Evolutionary conservation across 2,329 filamentous ascomycete species (phyloP).

Genomic region (Juglanconis juglandina): DNA sequence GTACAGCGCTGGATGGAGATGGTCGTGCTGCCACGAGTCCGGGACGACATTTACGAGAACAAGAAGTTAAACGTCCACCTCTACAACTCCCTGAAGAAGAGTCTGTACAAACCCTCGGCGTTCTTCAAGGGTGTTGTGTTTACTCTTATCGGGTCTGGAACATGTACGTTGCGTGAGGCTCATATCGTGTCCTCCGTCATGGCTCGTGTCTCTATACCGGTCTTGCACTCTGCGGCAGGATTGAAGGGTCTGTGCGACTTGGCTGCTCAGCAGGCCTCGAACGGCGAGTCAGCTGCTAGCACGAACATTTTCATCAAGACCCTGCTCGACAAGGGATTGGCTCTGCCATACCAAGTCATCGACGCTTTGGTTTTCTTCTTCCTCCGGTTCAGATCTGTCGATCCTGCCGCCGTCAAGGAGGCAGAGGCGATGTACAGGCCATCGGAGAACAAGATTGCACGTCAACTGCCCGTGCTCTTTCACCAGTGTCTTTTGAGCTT

Average conservation of each 20-base stretch:
- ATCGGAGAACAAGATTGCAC: constrained; percentile 35
- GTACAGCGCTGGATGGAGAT: constrained; percentile 84
- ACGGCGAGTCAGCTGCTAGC: constrained; percentile 81
- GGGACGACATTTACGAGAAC: constrained; percentile 88
- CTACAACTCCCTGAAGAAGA: constrained; percentile 90
- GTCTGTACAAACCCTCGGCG: constrained; percentile 86
- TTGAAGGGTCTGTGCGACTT: constrained; percentile 92
- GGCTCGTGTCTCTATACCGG: constrained; percentile 78
- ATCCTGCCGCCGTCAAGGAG: constrained; percentile 53
- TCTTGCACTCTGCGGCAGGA: constrained; percentile 87
- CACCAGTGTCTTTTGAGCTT: constrained; percentile 92
- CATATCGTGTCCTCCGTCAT: constrained; percentile 87
- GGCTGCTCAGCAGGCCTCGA: constrained; percentile 81
- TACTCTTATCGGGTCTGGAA: constrained; percentile 77
- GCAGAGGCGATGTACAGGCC: constrained; percentile 50
- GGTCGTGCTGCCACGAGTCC: constrained; percentile 84
- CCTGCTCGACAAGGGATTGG: constrained; percentile 94
- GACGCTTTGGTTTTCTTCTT: constrained; percentile 97
- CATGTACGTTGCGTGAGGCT: constrained; percentile 89
- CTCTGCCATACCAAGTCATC: constrained; percentile 88
- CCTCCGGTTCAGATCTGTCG: constrained; percentile 74
- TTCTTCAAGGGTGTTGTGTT: constrained; percentile 98
- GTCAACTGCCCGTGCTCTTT: constrained; percentile 84
- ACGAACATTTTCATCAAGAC: constrained; percentile 95
- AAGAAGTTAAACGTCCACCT: constrained; percentile 95